phyloP scores from a whole-genome alignment of 352 stramenopile species.

The Pythium graminicola region DNA sequence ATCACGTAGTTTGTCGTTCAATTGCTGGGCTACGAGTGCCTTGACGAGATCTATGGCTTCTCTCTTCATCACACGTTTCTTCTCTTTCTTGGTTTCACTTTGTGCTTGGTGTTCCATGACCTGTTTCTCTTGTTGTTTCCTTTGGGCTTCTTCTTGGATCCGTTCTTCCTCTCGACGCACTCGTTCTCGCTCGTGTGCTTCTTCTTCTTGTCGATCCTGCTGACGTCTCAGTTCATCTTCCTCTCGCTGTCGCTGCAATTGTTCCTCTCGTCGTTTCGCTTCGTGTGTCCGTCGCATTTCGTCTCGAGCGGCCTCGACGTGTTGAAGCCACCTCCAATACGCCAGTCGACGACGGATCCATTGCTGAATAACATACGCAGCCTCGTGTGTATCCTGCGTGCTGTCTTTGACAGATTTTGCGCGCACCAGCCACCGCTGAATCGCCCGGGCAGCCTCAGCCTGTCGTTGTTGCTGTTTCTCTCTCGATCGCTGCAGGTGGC shows the following conservation, averaged over 20 bases:
- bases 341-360: constrained; percentile 11
- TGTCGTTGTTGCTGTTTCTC: constrained; percentile 1
- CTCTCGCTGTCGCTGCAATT: neutral
- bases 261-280: neutral
- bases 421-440: constrained; percentile 38
- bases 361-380: constrained; percentile 11
- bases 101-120: neutral
- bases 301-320: constrained; percentile 12
- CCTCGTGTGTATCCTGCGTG: neutral
- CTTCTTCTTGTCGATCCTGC: neutral
- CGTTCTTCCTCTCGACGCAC: neutral
- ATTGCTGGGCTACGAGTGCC: constrained; percentile 18
- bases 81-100: constrained; percentile 11
- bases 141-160: neutral
- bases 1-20: constrained; percentile 21
- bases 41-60: constrained; percentile 25
- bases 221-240: neutral
- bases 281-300: constrained; percentile 8
- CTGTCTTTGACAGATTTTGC: constrained; percentile 16
- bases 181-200: neutral
- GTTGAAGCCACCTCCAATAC: constrained; percentile 16
- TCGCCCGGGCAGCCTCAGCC: constrained; percentile 19
- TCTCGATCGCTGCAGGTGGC: constrained; percentile 8
- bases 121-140: neutral
- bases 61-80: constrained; percentile 27